phyloP scores from a whole-genome alignment of 345 rosid genomes.

The Gossypium australe region DNA sequence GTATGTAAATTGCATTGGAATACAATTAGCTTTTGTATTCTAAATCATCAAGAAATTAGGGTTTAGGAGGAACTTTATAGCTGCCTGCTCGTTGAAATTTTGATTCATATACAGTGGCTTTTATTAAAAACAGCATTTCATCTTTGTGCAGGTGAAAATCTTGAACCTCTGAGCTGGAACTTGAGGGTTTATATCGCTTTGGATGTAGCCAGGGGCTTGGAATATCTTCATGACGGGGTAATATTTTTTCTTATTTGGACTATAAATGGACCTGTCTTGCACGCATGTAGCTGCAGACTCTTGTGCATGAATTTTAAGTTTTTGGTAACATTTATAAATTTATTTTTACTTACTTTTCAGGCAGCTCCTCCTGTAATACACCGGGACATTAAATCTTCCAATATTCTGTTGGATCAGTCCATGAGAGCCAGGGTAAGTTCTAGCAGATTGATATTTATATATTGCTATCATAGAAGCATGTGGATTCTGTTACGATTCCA shows the following conservation, averaged over 20 bases:
- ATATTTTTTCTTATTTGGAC: conserved; percentile 18
- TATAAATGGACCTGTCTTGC: neutral
- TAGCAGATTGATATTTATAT: neutral
- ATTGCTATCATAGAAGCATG: neutral
- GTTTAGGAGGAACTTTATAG: neutral
- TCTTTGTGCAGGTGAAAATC: conserved; percentile 47
- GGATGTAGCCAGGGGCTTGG: conserved; percentile 93
- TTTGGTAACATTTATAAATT: neutral
- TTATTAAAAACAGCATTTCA: neutral
- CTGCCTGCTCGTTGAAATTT: neutral
- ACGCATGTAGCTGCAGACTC: neutral
- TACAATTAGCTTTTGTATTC: neutral
- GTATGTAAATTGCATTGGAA: neutral
- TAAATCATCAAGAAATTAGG: neutral
- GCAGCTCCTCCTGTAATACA: conserved; percentile 98
- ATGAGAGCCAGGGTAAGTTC: conserved; percentile 90
- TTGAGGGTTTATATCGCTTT: conserved; percentile 77
- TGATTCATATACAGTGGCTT: neutral
- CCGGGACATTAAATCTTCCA: conserved; percentile 92
- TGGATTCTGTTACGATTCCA: neutral
- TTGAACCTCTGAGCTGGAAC: conserved; percentile 70
- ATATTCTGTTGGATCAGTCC: conserved; percentile 88
- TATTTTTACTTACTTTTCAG: conserved; percentile 32
- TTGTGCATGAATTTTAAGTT: neutral
- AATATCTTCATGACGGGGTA: conserved; percentile 99